Evolutionary conservation across 2,329 filamentous ascomycete species (phyloP).

Genomic region (Gnomoniopsis sp.): DNA sequence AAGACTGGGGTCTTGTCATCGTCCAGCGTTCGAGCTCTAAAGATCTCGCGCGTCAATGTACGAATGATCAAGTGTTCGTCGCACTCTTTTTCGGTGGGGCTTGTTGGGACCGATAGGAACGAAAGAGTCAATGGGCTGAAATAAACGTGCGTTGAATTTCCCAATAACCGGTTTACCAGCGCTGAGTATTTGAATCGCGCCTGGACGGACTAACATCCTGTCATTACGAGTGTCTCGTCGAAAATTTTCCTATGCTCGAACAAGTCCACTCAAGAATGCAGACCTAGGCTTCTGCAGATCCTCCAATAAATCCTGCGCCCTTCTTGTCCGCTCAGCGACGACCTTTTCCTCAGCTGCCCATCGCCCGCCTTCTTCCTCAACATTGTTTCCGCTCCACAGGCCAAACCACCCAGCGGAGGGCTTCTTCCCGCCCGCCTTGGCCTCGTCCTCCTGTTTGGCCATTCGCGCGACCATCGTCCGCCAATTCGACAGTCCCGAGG

Average conservation of each 20-base stretch:
- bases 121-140: no score
- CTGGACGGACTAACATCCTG: background rate
- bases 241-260: constrained; percentile 13
- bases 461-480: constrained; percentile 71
- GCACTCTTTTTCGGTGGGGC: no score
- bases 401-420: constrained; percentile 34
- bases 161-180: background rate
- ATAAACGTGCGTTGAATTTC: no score
- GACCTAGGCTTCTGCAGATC: constrained; percentile 31
- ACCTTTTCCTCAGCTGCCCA: constrained; percentile 56
- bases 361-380: constrained; percentile 36
- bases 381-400: constrained; percentile 35
- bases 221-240: background rate
- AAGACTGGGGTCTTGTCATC: no score
- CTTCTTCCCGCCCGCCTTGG: constrained; percentile 27
- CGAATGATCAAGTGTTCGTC: no score
- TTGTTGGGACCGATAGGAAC: no score
- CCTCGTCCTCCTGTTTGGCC: constrained; percentile 45
- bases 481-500: constrained; percentile 79
- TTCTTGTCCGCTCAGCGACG: constrained; percentile 47
- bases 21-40: no score
- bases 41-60: no score
- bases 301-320: constrained; percentile 51
- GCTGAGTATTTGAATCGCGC: background rate
- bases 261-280: constrained; percentile 15